Base-by-base conservation (phyloP, 1,284 basidiomycete species). In the Nidula niveotomentosa region DNA sequence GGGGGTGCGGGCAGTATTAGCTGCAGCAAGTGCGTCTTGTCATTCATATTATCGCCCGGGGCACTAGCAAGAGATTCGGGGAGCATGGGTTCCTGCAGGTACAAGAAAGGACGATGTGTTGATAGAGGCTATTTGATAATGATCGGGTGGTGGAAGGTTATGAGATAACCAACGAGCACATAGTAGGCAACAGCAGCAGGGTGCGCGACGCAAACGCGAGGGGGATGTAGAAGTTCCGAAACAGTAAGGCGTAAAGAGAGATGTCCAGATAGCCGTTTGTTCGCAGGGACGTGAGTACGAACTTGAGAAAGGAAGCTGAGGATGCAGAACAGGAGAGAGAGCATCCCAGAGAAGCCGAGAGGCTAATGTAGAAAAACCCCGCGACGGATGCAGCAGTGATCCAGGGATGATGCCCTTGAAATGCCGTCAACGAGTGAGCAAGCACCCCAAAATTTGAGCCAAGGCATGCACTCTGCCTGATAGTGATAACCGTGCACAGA, bases 371-470 rank as follows among this genome's bases (percentile, higher is more conserved):
- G 13, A 43, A 43, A 43, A 43, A 43, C 13, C 17, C 39, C 39
- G 39, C 17, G 39, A 47, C 12, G 23, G n/a, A 47, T 7, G 45
- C 23, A 18, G n/a, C 23, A 30, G 49, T 52, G 54, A 58, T 60
- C 53, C 51, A 60, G 59, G 56, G 53, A 54, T 43, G 54, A 12
- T 12, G 45, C 23, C 6, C n/a, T 47, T 47, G 45, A 47, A 47
- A 15, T 17, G 23, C 39, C 39, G 39, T 30, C 53, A 45, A 52
- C 37, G 48, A 36, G 33, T 36, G 15, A 43, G 37, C 35, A 53
- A 55, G 61, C 56, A 62, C 61, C 61, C 61, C 61, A 62, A 55
- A 30, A 60, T 60, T 52, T 53, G 51, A 34, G 58, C 56, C 34
- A 51, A 30, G 41, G 52, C 56, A 39, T n/a, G 23, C n/a, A 51